Base-by-base conservation (phyloP, 768 basidiomycete species). In the Pluteus cervinus region DNA sequence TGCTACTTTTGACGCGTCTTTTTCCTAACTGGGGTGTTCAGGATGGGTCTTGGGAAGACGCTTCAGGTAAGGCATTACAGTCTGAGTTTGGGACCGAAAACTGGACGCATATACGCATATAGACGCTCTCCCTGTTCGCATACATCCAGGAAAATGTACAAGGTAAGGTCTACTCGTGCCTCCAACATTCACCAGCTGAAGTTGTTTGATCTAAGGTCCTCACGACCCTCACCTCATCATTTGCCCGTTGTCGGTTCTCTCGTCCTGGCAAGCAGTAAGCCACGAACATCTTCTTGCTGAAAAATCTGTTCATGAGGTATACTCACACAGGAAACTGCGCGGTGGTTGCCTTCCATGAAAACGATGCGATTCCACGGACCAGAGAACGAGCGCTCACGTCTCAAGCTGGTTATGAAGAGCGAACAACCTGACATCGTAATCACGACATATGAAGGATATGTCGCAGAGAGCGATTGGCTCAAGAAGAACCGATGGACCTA, bases 391-490 rank as follows among this genome's bases (percentile, higher is more conserved):
- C 76, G 83, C 31, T 57, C 63, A 4, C 71, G 77, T n/a, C 54
- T 80, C 33, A 81, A 74, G 48, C 52, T 54, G 7, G 53, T 52
- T 15, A 51, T 78, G 26, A 62, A 62, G 24, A 50, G 59, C 4
- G 55, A 58, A 4, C 48, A 75, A 32, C 65, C 66, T 52, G 71
- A 77, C 36, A 66, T 86, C 36, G 65, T 79, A 45, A 52, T 86
- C 39, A 81, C 83, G 21, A 85, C 83, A 1, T 86, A 86, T 48
- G 84, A 86, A 20, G 49, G 62, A 1, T 84, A 75, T 42, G 71
- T 69, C 39, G 62, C 70, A 24, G 76, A 81, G 37, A 65, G 76
- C 25, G 35, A 43, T 6, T 81, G 78, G 77, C 72, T 81, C 64
- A 86, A 76, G 61, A 65, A 57, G 32, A 66, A 60, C 12, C 71